Conservation (phyloP, 176 grass and related monocot species). For the Raddia guianensis region DNA sequence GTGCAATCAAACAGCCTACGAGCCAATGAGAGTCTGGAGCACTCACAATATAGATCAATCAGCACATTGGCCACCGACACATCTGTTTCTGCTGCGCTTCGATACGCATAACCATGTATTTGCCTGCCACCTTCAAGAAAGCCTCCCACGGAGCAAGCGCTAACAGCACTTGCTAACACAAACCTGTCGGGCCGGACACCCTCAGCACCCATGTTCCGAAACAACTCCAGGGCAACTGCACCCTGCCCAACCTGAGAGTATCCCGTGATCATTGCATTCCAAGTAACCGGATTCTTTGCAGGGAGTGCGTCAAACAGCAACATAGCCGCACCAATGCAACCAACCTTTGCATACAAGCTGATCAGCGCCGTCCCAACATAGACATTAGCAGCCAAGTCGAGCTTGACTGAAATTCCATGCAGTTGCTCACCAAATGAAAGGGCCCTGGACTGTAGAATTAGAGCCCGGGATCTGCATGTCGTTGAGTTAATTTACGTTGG, state of each 20-base stretch:
- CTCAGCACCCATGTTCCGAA: conserved; percentile 54
- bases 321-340: conserved; percentile 54
- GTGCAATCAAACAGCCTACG: conserved; percentile 63
- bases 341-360: conserved; percentile 61
- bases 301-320: conserved; percentile 57
- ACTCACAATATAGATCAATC: conserved; percentile 77
- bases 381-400: conserved; percentile 44
- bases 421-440: conserved; percentile 49
- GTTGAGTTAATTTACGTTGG: too few species aligned
- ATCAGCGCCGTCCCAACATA: conserved; percentile 62
- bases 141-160: conserved; percentile 59
- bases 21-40: conserved; percentile 53
- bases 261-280: conserved; percentile 69
- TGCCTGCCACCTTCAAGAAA: conserved; percentile 66
- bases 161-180: conserved; percentile 61
- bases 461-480: too few species aligned
- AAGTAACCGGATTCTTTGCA: conserved; percentile 58
- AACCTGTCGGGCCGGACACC: conserved; percentile 55
- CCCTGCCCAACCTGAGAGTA: conserved; percentile 54
- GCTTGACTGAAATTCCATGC: conserved; percentile 48
- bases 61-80: conserved; percentile 54
- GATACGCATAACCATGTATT: conserved; percentile 62
- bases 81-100: conserved; percentile 49
- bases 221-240: conserved; percentile 48
- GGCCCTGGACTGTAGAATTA: too few species aligned